Conservation (phyloP, 345 rosid genomes). For the Eucalyptus pauciflora region DNA sequence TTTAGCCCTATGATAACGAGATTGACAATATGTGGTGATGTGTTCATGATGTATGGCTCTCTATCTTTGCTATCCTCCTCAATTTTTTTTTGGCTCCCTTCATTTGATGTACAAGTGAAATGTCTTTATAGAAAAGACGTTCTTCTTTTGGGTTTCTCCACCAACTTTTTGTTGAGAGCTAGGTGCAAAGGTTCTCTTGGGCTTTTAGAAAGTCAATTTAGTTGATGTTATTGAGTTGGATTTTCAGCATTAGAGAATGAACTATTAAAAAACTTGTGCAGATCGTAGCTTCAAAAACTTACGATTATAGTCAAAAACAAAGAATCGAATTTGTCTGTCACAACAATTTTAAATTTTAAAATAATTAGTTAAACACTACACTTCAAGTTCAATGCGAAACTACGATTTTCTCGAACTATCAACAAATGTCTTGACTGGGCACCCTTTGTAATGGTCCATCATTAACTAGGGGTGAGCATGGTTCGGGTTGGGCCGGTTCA, state of each 20-base stretch:
- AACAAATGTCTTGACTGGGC: no score
- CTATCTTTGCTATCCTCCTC: background rate
- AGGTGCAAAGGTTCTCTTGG: background rate
- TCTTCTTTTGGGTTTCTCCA: background rate
- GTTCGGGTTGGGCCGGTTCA: no score
- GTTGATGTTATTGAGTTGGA: no score
- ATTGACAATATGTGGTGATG: background rate
- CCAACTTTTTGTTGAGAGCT: background rate
- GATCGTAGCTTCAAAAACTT: background rate
- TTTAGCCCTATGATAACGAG: background rate
- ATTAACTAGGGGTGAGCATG: no score
- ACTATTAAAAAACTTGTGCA: no score
- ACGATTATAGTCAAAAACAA: background rate
- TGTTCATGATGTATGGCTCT: background rate
- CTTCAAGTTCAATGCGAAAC: no score
- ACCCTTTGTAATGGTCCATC: background rate
- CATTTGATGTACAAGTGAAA: background rate
- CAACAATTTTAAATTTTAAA: background rate
- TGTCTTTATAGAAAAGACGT: no score
- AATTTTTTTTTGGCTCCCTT: background rate
- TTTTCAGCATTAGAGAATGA: no score
- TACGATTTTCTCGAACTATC: no score
- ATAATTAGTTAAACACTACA: no score
- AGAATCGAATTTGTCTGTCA: background rate
- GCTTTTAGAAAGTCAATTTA: no score